These are phyloP conservation scores for Candida ficus DNA, from an alignment of 805 yeast genomes.

Conservation along the genomic window DNA sequence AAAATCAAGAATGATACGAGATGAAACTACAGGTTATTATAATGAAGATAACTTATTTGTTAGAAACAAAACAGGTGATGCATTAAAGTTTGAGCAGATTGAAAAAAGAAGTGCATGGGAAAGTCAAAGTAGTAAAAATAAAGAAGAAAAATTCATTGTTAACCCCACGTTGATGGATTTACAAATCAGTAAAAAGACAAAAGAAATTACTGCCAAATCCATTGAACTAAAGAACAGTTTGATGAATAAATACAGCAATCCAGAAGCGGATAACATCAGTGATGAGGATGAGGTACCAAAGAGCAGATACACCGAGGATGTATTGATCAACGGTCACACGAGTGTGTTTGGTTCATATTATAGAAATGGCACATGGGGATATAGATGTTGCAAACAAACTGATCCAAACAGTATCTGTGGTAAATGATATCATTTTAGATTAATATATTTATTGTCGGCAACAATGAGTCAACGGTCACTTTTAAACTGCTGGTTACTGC, in stretches of 20 bases:
- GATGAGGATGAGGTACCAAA: constrained; percentile 9
- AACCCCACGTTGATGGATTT: constrained; percentile 43
- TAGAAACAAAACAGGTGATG: constrained; percentile 52
- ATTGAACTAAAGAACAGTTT: constrained; percentile 29
- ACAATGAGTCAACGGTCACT: too few species aligned
- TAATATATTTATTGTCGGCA: too few species aligned
- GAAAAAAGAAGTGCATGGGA: constrained; percentile 46
- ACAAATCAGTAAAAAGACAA: constrained; percentile 30
- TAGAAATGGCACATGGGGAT: constrained; percentile 40
- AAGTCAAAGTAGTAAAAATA: constrained; percentile 22
- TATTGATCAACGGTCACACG: constrained; percentile 33
- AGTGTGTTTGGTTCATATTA: constrained; percentile 42
- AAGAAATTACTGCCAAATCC: constrained; percentile 25
- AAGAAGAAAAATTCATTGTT: constrained; percentile 22
- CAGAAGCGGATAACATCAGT: constrained; percentile 7
- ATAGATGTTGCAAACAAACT: constrained; percentile 34
- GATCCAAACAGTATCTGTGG: constrained; percentile 30
- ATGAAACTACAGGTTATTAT: constrained; percentile 28
- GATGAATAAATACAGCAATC: constrained; percentile 34
- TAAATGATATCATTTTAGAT: too few species aligned
- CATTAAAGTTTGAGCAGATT: constrained; percentile 40
- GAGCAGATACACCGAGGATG: constrained; percentile 34
- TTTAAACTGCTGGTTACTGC: too few species aligned
- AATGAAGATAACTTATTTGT: constrained; percentile 44
- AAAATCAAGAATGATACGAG: constrained; percentile 38